Percentiles rank a stretch among this genome's conserved stretches.
Evolutionary conservation across 2,329 filamentous ascomycete genomes (phyloP).

Genomic region (Fusarium sp.): DNA sequence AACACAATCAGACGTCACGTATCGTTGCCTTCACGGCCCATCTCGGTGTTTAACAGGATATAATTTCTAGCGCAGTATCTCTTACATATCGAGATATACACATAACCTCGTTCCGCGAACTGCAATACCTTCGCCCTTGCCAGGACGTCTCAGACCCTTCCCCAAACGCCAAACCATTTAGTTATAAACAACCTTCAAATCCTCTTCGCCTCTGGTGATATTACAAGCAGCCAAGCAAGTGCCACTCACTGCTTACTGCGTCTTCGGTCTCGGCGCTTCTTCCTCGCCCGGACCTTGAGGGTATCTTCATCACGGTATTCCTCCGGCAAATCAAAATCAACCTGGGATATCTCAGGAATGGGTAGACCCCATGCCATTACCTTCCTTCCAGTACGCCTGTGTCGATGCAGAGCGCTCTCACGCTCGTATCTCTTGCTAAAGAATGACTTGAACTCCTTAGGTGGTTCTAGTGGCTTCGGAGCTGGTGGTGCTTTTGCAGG

Average conservation of each 20-base stretch:
- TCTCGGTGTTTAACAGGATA: background rate
- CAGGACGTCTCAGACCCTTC: constrained; percentile 23
- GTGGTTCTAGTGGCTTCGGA: constrained; percentile 52
- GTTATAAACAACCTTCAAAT: constrained; percentile 27
- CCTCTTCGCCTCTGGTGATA: constrained; percentile 21
- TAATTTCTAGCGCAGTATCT: constrained; percentile 2
- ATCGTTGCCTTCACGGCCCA: background rate
- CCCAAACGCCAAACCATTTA: constrained; percentile 37
- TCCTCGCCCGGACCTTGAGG: constrained; percentile 69
- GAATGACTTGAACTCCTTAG: constrained; percentile 84
- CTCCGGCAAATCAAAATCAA: constrained; percentile 80
- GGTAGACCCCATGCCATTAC: constrained; percentile 84
- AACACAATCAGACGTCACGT: constrained; percentile 10
- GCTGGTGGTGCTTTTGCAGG: constrained; percentile 41
- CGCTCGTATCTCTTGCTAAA: constrained; percentile 84
- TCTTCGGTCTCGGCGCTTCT: constrained; percentile 69
- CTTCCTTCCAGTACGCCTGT: constrained; percentile 75
- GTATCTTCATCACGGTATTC: constrained; percentile 69
- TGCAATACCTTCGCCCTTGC: constrained; percentile 18
- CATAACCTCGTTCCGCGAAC: constrained; percentile 5
- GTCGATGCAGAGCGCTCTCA: constrained; percentile 79
- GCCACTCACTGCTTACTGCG: constrained; percentile 56
- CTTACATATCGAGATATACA: constrained; percentile 18
- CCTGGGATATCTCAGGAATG: constrained; percentile 76
- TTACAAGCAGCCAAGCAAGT: constrained; percentile 34